Evolutionary conservation across 257 asterid genomes (phyloP), one percentile per base, ranked within the genome.

Genomic region (Ophiorrhiza pumila): DNA sequence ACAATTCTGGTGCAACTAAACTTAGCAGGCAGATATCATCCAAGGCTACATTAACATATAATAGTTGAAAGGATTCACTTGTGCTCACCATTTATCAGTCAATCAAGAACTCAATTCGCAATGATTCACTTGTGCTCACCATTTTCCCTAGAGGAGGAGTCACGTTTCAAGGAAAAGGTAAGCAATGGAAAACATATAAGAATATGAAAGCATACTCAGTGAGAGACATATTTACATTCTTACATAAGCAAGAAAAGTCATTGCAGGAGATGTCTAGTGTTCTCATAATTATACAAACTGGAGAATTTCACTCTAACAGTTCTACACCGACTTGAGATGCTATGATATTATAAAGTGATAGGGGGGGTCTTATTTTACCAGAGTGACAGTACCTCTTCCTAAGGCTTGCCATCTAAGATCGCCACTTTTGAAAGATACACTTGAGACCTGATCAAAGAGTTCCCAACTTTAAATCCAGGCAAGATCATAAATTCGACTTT

Each of bases 401-500:
- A 81, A 9, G 27, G 60, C 46, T 76, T 45, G 45, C 61, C 79
- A 53, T 55, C 78, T 37, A 64, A 73, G 77, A 57, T 60, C 68
- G 67, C 81, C 35, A 41, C 59, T 70, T 69, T 79, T 32, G 93
- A 90, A 73, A 84, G 80, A 80, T 89, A 91, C 64, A 91, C 96
- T 74, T 78, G 87, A 79, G 97, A 86, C 83, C 65, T 85, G 73
- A 91, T 80, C 72, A 90, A 32, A 34, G 76, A 70, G 79, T 82
- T 83, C 53, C 91, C 90, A 29, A 83, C 61, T 78, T 72, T 80
- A 81, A 89, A 91, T 31, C 97, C 97, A 22, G 97, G 96, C 82
- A 84, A 81, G 77, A 90, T 82, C 96, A 91, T 86, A 73, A 91
- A 87, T 82, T 88, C 97, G n/a, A 89, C 96, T 82, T 77, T 84